Evolutionary conservation across 352 stramenopile species (phyloP).

Genomic region (Globisporangium spiculum): DNA sequence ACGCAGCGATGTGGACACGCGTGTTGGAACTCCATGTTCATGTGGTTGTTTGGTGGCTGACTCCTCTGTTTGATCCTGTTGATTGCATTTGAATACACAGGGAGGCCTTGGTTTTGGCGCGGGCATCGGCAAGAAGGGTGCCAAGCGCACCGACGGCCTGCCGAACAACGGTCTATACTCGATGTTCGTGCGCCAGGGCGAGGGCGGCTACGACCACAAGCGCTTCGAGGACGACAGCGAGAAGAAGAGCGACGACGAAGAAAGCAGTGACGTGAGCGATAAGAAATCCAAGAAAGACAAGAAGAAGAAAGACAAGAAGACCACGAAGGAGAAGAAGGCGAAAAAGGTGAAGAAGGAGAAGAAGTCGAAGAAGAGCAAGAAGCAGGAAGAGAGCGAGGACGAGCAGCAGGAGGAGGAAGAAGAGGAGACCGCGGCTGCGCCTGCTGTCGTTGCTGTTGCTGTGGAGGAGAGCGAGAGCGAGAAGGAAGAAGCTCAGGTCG

Average conservation of each 20-base stretch:
- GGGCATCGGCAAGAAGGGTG: conserved; percentile 42
- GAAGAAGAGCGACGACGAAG: conserved; percentile 36
- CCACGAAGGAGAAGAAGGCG: conserved; percentile 24
- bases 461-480: conserved; percentile 26
- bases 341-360: conserved; percentile 15
- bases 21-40: not conserved
- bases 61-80: conserved; percentile 8
- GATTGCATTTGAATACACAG: conserved; percentile 19
- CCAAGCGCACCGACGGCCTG: conserved; percentile 67
- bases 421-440: conserved; percentile 4
- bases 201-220: conserved; percentile 76
- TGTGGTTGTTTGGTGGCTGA: not conserved
- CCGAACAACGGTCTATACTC: conserved; percentile 80
- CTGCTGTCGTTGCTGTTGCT: not conserved
- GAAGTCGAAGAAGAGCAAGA: conserved; percentile 34
- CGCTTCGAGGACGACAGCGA: conserved; percentile 40
- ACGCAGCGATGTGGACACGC: not conserved
- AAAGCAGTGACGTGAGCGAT: conserved; percentile 29
- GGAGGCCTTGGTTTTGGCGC: conserved; percentile 72
- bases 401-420: conserved; percentile 18
- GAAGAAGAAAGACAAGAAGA: conserved; percentile 19
- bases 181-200: conserved; percentile 82
- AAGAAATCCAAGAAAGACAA: conserved; percentile 29
- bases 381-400: conserved; percentile 23
- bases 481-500: conserved; percentile 25